Evolutionary conservation across 352 stramenopile genomes (phyloP).

Genomic region (Globisporangium ultimum): DNA sequence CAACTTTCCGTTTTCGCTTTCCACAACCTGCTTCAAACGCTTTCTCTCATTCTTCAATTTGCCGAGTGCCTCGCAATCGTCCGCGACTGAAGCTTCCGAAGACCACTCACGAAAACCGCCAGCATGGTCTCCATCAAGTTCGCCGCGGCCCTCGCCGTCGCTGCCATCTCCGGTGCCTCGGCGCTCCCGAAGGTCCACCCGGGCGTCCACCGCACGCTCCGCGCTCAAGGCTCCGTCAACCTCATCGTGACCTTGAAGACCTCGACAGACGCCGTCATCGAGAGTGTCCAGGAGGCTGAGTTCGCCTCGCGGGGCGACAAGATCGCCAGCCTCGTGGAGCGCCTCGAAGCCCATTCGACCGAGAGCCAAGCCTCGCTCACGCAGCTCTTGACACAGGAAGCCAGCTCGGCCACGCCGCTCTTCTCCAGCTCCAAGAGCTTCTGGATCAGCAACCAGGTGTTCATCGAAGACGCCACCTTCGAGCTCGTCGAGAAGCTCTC

Average conservation of each 20-base stretch:
- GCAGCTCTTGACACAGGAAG: not conserved
- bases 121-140: too few relatives aligned
- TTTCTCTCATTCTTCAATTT: conserved; percentile 2
- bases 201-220: conserved; percentile 21
- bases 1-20: not conserved
- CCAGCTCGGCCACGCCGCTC: not conserved
- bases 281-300: conserved; percentile 10
- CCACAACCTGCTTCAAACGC: not conserved
- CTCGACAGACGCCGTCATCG: conserved; percentile 10
- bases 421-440: conserved; percentile 1
- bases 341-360: conserved; percentile 6
- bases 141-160: too few relatives aligned
- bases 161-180: not conserved
- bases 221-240: conserved; percentile 22
- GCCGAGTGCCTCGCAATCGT: not conserved
- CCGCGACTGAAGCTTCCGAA: not conserved
- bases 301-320: conserved; percentile 7
- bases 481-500: conserved; percentile 19
- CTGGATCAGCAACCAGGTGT: conserved; percentile 18
- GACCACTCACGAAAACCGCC: too few relatives aligned
- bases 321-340: conserved; percentile 13
- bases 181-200: not conserved
- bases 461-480: conserved; percentile 14
- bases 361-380: not conserved
- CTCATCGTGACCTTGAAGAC: conserved; percentile 26